Evolutionary conservation across 257 asterid genomes (phyloP), one percentile per base, ranked within the genome.

Genomic region (Przewalskia tangutica): DNA sequence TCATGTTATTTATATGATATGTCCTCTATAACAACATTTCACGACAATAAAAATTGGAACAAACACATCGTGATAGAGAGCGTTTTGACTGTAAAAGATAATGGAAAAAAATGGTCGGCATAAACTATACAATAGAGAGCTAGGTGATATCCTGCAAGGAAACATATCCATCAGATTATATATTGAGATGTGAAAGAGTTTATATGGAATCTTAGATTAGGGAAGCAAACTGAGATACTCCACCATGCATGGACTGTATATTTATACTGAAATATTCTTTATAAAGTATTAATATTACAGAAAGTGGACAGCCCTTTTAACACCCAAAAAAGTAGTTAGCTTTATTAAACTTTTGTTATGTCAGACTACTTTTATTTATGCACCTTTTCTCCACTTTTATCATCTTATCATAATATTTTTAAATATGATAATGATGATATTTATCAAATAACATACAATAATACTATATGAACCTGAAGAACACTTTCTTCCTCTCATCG

Each of bases 271-370:
- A 64, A 50, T 82, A 54, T 78, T 73, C 55, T 46, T 82, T 66
- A 60, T 82, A 40, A 10, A 9, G 16, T 77, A 81, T 83, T 77
- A 84, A 56, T 88, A 66, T 36, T 66, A 87, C 89, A 89, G 98
- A 94, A 94, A 94, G 98, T 94, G 97, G 98, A 94, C 95, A 86
- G 91, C 95, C 98, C 97, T 94, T 94, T 92, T 88, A 91, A 94
- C 97, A 94, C 92, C 79, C 48, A 20, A 12, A 88, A 91, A 84
- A 92, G 97, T 89, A 82, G 84, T 79, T 85, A 83, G 77, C 94
- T 91, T 91, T 55, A 3, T 56, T 62, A 56, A 46, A 60, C 87
- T 83, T 77, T 58, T 71, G 50, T 81, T 77, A 83, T 82, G 76
- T 71, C 81, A 86, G 89, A 88, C 68, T 77, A 83, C 92, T 94